A percentile compares a stretch with the other conserved stretches of the same genome.
Conservation (phyloP, 257 asterid genomes). For the Fraxinus anomala region DNA sequence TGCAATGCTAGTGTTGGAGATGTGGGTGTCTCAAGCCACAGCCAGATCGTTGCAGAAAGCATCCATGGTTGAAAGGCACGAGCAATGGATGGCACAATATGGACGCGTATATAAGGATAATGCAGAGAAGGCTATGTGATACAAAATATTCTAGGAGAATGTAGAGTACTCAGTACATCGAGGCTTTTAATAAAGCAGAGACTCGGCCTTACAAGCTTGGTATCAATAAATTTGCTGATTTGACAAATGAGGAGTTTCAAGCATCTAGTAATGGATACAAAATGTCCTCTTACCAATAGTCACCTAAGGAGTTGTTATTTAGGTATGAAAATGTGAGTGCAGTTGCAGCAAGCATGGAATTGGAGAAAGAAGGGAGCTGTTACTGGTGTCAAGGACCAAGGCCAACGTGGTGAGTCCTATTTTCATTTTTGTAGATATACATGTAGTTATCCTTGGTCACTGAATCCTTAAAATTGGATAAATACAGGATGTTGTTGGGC, state of each 20-base stretch:
- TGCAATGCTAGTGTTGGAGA: conserved; percentile 25
- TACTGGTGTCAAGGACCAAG: conserved; percentile 48
- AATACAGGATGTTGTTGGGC: conserved; percentile 39
- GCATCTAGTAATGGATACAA: conserved; percentile 39
- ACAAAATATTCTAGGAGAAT: conserved; percentile 39
- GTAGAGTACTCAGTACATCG: conserved; percentile 40
- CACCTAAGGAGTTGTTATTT: conserved; percentile 18
- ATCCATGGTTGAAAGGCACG: conserved; percentile 35
- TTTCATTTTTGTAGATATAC: no score
- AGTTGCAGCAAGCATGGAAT: conserved; percentile 30
- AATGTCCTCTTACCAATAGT: neutral
- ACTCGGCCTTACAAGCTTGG: conserved; percentile 33
- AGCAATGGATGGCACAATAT: conserved; percentile 39
- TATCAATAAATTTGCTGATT: conserved; percentile 46
- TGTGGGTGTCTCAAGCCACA: conserved; percentile 29
- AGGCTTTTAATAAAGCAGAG: conserved; percentile 36
- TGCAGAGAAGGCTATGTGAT: conserved; percentile 39
- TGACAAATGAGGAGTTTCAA: conserved; percentile 44
- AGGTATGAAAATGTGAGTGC: conserved; percentile 28
- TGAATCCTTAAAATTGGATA: no score
- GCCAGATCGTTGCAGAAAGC: conserved; percentile 35
- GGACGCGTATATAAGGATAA: conserved; percentile 47
- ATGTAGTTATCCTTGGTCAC: no score
- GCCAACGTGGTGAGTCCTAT: conserved; percentile 37
- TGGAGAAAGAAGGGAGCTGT: conserved; percentile 45